Base-by-base conservation (phyloP, 192 early-diverging fungal species). In the Backusella tuberculispora region DNA sequence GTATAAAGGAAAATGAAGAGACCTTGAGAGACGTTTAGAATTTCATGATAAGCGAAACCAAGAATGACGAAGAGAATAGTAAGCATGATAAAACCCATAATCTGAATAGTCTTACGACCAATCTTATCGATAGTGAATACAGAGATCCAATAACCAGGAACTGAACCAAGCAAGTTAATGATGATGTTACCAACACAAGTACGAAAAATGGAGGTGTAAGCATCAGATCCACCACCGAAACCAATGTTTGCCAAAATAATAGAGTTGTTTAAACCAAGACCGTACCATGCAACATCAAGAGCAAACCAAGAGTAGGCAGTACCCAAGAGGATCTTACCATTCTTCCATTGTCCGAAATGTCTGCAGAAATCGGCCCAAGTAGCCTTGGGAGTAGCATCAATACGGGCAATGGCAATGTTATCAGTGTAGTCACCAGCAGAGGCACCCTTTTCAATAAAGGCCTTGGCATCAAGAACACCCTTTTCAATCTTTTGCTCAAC, bases 61-160 rank as follows among this genome's bases (percentile, higher is more conserved):
- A 94, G 74, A 45, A 93, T 77, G 29, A 88, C 78, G 74, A 96
- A 95, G 74, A 95, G 80, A 21, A 96, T 80, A 19, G 91, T 90
- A 45, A 97, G 79, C 71, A 91, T 83, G 15, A 46, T 86, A 79
- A 98, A 99, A 68, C 97, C 97, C 80, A 93, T 85, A 75, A 95
- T 90, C 78, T 97, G 96, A 72, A 99, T 99, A 29, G 79, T 83
- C 80, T 95, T 96, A 78, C 98, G 94, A 73, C 98, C 98, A 43
- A 94, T 74, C 70, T 81, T 82, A 71, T 99, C 98, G 41, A 99
- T 93, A 21, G 91, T 83, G 69, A 93, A 92, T 71, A 99, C 95
- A 5, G 93, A 85, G 78, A 99, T 86, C 94, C 94, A 97, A 90
- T 98, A 99, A 63, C 98, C 98, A 44, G 98, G 98, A 14, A 99